Conservation (phyloP, 164 flowering plant species). For the Cinnamomum chago region DNA sequence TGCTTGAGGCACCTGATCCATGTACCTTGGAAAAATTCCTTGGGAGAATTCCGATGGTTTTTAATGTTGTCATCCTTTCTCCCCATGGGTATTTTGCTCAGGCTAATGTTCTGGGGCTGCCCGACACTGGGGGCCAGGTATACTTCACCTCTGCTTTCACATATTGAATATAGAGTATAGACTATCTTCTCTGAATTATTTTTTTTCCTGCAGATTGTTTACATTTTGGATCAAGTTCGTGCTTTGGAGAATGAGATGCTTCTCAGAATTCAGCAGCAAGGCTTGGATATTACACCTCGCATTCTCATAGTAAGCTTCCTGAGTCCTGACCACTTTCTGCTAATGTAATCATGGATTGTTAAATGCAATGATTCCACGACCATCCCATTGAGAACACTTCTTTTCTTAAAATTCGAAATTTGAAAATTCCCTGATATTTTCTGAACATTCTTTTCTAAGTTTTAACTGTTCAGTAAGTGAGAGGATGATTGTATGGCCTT, state of each 20-base stretch:
- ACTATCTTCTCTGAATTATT: neutral
- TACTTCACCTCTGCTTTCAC: neutral
- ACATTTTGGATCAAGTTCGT: slow-evolving; percentile 98
- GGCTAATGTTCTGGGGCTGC: slow-evolving; percentile 85
- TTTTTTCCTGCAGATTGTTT: slow-evolving; percentile 56
- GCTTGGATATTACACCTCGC: slow-evolving; percentile 77
- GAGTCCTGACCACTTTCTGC: neutral
- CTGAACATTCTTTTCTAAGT: neutral
- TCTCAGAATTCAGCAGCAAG: slow-evolving; percentile 85
- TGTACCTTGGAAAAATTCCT: slow-evolving; percentile 87
- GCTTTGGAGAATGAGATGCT: slow-evolving; percentile 98
- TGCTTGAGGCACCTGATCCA: slow-evolving; percentile 95
- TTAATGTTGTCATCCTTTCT: slow-evolving; percentile 92
- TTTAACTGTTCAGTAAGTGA: neutral
- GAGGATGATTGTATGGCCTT: neutral
- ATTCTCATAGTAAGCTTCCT: slow-evolving; percentile 72
- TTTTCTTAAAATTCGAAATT: neutral
- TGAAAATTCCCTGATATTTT: too few species aligned
- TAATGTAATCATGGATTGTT: neutral
- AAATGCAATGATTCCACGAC: neutral
- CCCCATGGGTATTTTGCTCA: slow-evolving; percentile 98
- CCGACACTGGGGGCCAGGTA: slow-evolving; percentile 99
- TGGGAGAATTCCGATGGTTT: slow-evolving; percentile 85
- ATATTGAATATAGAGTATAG: neutral
- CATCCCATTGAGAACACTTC: neutral